Base-by-base conservation (phyloP, 1,284 basidiomycete genomes). In the Pascua sp. region DNA sequence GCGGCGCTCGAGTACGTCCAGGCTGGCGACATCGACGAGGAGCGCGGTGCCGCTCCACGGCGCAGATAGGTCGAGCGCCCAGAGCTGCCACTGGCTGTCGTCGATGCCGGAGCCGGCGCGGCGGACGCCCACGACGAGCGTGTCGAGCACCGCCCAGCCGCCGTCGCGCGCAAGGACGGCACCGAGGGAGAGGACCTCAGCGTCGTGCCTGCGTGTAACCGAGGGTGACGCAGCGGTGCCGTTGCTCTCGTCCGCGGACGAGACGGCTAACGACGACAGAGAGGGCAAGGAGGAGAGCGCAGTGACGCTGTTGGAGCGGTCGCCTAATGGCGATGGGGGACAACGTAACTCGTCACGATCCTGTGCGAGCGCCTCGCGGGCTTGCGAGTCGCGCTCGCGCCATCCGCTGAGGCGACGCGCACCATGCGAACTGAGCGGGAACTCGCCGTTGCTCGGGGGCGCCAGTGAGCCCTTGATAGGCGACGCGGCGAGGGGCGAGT, bases 31-130 rank as follows among this genome's bases (percentile, higher is more conserved):
- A 15, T 69, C 61, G 4, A 72, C 70, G 15, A 67, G 54, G 2
- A 74, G 61, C 17, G 53, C 60, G 1, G 43, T 47, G 17, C 70
- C 70, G 53, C 73, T 70, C 68, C 67, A 74, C 2, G 68, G 59
- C 8, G 55, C 38, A 1, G 49, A 15, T 4, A 76, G 62, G 47
- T 76, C 72, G 7, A 73, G 16, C 1, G 59, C 53, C 64, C 69
- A 72, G 4, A 72, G 47, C 42, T 71, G 64, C 70, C 71, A 76
- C 50, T 68, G 65, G 15, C 62, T 59, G 57, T 76, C 71, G 52
- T 72, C 67, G 49, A 74, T 69, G 8, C 70, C 70, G 1, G 60
- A 50, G 1, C 64, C 59, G 0, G 46, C 49, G 40, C 68, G 55
- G 32, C 67, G 60, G 1, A 74, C 50, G 10, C 72, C 72, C 2